Conservation (phyloP, 495 filamentous ascomycete species). For the Penicillium samsonianum region DNA sequence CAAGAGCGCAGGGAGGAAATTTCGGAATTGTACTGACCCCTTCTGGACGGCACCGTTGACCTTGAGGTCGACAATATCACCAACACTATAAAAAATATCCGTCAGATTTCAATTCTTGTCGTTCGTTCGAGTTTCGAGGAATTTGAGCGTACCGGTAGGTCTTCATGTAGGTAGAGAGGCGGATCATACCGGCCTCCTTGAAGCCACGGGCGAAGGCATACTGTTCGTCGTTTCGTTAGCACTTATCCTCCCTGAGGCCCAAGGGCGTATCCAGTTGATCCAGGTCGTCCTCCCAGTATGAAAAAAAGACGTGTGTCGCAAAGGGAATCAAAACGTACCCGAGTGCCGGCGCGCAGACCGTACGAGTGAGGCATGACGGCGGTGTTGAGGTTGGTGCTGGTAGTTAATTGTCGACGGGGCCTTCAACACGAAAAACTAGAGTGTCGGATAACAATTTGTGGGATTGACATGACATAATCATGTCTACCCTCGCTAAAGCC, state of each 20-base stretch:
- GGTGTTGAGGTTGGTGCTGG: slow-evolving; percentile 50
- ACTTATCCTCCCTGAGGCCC: slow-evolving; percentile 16
- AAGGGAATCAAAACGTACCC: slow-evolving; percentile 53
- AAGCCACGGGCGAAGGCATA: slow-evolving; percentile 93
- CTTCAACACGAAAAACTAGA: slow-evolving; percentile 18
- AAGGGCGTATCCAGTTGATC: slow-evolving; percentile 12
- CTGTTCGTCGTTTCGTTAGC: slow-evolving; percentile 45
- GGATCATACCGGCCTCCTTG: slow-evolving; percentile 90
- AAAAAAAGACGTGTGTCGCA: slow-evolving; percentile 9
- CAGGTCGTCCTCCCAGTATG: not conserved
- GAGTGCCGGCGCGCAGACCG: slow-evolving; percentile 93
- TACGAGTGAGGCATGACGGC: slow-evolving; percentile 91
- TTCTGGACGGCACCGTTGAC: slow-evolving; percentile 98
- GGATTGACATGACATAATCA: slow-evolving; percentile 8
- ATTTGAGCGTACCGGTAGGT: slow-evolving; percentile 72
- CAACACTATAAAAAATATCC: slow-evolving; percentile 64
- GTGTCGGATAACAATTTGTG: slow-evolving; percentile 13
- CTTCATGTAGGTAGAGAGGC: slow-evolving; percentile 85
- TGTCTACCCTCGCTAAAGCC: not conserved
- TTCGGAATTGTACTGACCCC: slow-evolving; percentile 65
- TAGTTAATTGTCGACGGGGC: slow-evolving; percentile 46
- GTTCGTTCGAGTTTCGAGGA: slow-evolving; percentile 19
- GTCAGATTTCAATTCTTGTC: slow-evolving; percentile 33
- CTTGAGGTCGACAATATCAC: slow-evolving; percentile 96
- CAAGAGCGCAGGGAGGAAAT: slow-evolving; percentile 13